Evolutionary conservation across 2,329 filamentous ascomycete genomes (phyloP), one percentile per base, ranked within the genome.

Genomic region (Sclerotinia minor): DNA sequence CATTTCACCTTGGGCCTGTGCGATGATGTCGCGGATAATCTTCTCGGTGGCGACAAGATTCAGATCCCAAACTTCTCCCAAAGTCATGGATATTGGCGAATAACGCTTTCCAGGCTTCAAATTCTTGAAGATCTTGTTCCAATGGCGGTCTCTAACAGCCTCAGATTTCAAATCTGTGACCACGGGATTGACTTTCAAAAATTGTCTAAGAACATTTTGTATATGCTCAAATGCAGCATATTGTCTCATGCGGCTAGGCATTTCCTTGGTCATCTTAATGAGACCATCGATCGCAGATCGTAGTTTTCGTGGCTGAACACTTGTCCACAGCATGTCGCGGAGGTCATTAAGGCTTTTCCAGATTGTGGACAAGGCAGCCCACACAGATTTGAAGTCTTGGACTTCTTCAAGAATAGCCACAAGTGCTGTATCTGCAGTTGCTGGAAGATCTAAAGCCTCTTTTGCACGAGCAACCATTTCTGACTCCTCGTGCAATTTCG

Each of bases 161-260:
- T 99, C 95, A 0, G 94, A 97, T 77, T 97, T 97, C 79, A 99
- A 84, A 72, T 99, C 95, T 5, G 89, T 87, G 4, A 99, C 84
- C 45, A 97, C 84, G 15, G 89, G 84, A 76, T 98, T 99, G 73
- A 96, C 92, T 78, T 97, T 98, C 71, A 97, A 84, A 60, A 96
- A 85, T 70, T 94, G 89, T 55, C 93, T 91, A 52, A 99, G 86
- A 41, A 96, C 91, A 71, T 88, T 92, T 78, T 99, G 96, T 50
- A 99, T 93, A 76, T 99, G 94, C 79, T 99, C 96, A 77, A 99
- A 99, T n/a, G 96, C 96, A 73, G 96, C 94, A 79, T 99, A 99
- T 77, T 99, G 96, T 69, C 96, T 89, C 94, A 99, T 98, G 69
- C 95, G 89, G 79, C 93, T 97, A 0, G 96, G 95, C 95, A 99